Evolutionary conservation across 2,329 filamentous ascomycete genomes (phyloP).

Genomic region (Pseudogymnoascus sp.): DNA sequence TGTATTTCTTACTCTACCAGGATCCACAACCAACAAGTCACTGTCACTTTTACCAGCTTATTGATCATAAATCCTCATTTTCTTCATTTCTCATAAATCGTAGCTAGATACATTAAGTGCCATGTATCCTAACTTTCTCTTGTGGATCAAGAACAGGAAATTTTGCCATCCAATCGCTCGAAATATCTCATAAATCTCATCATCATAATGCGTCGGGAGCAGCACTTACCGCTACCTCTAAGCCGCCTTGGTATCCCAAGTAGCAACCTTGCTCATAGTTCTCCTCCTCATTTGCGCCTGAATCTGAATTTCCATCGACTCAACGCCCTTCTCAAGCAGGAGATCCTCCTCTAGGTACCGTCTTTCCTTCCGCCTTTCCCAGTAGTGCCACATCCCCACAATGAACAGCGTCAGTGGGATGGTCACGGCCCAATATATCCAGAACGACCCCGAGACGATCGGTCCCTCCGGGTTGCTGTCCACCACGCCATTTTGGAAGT

Average conservation of each 20-base stretch:
- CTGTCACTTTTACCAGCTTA: not conserved
- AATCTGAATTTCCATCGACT: conserved; percentile 24
- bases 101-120: not conserved
- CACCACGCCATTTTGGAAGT: conserved; percentile 38
- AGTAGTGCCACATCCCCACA: conserved; percentile 46
- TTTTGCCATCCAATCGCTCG: conserved; percentile 1
- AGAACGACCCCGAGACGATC: conserved; percentile 44
- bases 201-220: not conserved
- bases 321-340: conserved; percentile 25
- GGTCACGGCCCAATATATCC: conserved; percentile 56
- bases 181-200: not conserved
- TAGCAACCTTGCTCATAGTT: conserved; percentile 21
- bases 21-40: not conserved
- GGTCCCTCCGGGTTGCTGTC: not conserved
- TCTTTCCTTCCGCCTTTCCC: conserved; percentile 21
- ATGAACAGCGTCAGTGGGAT: conserved; percentile 48
- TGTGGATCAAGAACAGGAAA: not conserved
- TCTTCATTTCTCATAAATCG: conserved; percentile 5
- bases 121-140: not conserved
- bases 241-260: conserved; percentile 15
- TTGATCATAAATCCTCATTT: not conserved
- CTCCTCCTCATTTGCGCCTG: conserved; percentile 24
- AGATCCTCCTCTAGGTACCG: conserved; percentile 22
- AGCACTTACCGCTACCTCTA: not conserved
- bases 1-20: not conserved